Conservation (phyloP, 1,284 basidiomycete genomes). For the Ceratobasidium sp. region DNA sequence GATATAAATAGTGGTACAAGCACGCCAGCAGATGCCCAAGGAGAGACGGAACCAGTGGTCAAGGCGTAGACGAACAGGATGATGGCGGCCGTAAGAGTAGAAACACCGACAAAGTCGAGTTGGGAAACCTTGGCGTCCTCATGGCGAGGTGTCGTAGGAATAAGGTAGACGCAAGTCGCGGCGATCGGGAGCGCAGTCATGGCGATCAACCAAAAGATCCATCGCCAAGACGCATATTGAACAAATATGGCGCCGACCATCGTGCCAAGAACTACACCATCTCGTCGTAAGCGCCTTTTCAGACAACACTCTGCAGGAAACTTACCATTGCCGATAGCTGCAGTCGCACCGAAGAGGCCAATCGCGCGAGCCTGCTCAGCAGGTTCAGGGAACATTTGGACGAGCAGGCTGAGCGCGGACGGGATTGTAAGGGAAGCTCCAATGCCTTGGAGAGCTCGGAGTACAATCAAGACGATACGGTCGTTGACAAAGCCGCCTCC, state of each 20-base stretch:
- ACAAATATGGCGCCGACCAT: constrained; percentile 55
- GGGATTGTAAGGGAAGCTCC: constrained; percentile 56
- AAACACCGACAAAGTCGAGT: constrained; percentile 54
- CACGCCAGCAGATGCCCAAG: constrained; percentile 59
- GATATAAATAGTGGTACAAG: constrained; percentile 60
- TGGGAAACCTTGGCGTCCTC: constrained; percentile 50
- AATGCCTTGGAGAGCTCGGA: constrained; percentile 41
- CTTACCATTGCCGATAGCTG: constrained; percentile 60
- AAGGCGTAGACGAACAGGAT: constrained; percentile 63
- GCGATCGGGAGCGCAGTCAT: constrained; percentile 57
- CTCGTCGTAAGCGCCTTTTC: constrained; percentile 49
- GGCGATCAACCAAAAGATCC: constrained; percentile 62
- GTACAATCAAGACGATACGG: constrained; percentile 41
- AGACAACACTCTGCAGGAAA: not conserved
- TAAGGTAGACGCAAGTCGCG: constrained; percentile 54
- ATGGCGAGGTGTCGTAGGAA: constrained; percentile 50
- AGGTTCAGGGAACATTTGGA: constrained; percentile 60
- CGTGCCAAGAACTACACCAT: constrained; percentile 53
- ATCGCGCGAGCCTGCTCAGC: constrained; percentile 61
- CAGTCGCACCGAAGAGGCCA: constrained; percentile 60
- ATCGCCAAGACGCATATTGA: constrained; percentile 59
- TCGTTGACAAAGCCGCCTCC: constrained; percentile 41
- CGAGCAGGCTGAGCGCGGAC: constrained; percentile 61
- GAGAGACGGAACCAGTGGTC: constrained; percentile 59
- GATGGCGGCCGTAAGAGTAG: constrained; percentile 54